Conservation (phyloP, 768 basidiomycete genomes). For the Mycena pura region DNA sequence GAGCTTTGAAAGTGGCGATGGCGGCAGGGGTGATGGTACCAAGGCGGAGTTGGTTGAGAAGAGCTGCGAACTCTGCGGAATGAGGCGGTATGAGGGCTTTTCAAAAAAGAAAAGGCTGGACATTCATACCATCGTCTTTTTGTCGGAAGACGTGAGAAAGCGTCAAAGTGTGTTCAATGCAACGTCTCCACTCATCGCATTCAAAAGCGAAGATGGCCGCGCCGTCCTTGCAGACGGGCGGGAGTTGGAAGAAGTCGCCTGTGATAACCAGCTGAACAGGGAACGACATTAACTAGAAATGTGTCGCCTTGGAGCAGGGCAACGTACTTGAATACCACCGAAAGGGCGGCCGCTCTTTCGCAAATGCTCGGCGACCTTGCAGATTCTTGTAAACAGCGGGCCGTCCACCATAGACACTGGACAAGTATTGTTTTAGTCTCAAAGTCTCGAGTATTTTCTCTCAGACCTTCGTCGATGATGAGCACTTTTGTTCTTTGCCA, state of each 20-base stretch:
- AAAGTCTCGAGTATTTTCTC: background rate
- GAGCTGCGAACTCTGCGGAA: constrained; percentile 64
- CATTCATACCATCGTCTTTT: constrained; percentile 64
- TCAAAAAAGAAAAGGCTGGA: background rate
- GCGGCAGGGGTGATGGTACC: constrained; percentile 44
- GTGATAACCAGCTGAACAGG: constrained; percentile 62
- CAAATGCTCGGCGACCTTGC: constrained; percentile 57
- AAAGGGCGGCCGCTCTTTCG: constrained; percentile 61
- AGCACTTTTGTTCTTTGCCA: constrained; percentile 75
- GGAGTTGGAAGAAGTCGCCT: constrained; percentile 88
- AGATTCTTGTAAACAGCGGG: constrained; percentile 74
- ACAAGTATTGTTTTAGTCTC: constrained; percentile 11
- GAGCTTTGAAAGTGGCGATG: constrained; percentile 31
- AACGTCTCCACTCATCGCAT: constrained; percentile 66
- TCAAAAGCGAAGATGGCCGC: constrained; percentile 76
- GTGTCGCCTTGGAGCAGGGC: background rate
- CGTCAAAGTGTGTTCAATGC: constrained; percentile 65
- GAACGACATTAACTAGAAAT: background rate
- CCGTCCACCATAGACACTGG: constrained; percentile 83
- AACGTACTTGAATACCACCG: constrained; percentile 74
- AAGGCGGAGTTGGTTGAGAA: constrained; percentile 79
- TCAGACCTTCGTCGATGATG: constrained; percentile 62
- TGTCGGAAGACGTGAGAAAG: constrained; percentile 80
- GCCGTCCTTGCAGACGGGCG: constrained; percentile 67
- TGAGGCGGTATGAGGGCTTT: background rate